Conservation (phyloP, 768 basidiomycete species). For the Mycena metata region DNA sequence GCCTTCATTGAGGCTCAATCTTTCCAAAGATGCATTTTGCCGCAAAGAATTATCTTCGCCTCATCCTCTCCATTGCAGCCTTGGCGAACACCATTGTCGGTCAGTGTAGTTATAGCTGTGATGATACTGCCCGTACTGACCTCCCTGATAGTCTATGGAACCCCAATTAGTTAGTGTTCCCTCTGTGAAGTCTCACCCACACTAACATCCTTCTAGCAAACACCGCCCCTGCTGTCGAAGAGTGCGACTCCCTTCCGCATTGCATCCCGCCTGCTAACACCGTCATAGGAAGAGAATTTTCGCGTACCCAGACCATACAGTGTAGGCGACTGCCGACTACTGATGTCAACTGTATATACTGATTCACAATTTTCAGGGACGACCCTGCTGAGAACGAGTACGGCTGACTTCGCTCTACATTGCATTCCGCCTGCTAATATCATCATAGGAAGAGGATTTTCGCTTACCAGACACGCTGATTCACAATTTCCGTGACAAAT, state of each 20-base stretch:
- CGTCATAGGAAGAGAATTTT: too few relatives aligned
- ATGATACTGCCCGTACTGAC: slow-evolving; percentile 5
- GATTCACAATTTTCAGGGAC: too few relatives aligned
- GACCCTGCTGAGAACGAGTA: too few relatives aligned
- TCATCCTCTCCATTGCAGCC: slow-evolving; percentile 18
- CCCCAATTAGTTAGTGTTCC: slow-evolving; percentile 8
- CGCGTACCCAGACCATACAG: too few relatives aligned
- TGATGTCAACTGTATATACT: too few relatives aligned
- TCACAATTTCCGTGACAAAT: not conserved
- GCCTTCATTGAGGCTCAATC: slow-evolving; percentile 1
- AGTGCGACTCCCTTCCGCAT: not conserved
- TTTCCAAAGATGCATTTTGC: slow-evolving; percentile 11
- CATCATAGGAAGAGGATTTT: too few relatives aligned
- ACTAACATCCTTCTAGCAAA: slow-evolving; percentile 10
- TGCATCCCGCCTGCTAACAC: not conserved
- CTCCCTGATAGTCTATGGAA: slow-evolving; percentile 14
- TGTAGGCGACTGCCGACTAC: too few relatives aligned
- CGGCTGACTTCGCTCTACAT: too few relatives aligned
- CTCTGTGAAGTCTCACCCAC: not conserved
- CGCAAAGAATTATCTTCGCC: slow-evolving; percentile 16
- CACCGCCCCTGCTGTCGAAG: slow-evolving; percentile 10
- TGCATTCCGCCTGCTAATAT: too few relatives aligned
- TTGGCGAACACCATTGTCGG: slow-evolving; percentile 9
- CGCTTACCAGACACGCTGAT: too few relatives aligned
- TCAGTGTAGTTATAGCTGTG: slow-evolving; percentile 1